phyloP scores from a whole-genome alignment of 129 eudicot genomes.

The Scalesia atractyloides region DNA sequence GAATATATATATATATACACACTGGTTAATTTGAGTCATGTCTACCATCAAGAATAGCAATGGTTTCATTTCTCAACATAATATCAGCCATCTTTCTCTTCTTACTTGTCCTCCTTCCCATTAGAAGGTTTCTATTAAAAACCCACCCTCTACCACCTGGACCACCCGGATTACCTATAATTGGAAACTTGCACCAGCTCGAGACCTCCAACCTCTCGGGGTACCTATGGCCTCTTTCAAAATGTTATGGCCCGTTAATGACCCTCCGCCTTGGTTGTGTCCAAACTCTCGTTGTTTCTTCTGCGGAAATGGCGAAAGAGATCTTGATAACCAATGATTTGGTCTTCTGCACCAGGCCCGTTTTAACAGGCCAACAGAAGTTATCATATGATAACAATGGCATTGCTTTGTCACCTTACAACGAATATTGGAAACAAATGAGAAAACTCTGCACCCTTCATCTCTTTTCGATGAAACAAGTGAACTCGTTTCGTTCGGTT shows the following conservation, averaged over 20 bases:
- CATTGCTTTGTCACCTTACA: slow-evolving; percentile 34
- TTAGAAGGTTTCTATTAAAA: neutral
- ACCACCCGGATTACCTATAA: slow-evolving; percentile 45
- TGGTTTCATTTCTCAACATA: no score
- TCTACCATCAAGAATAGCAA: no score
- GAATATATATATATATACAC: no score
- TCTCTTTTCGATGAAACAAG: slow-evolving; percentile 35
- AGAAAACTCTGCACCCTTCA: slow-evolving; percentile 38
- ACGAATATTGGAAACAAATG: slow-evolving; percentile 40
- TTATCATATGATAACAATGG: slow-evolving; percentile 28
- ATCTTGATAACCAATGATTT: slow-evolving; percentile 42
- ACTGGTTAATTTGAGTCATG: no score
- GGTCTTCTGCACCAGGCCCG: slow-evolving; percentile 30
- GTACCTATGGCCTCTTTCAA: slow-evolving; percentile 35
- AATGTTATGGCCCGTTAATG: slow-evolving; percentile 46
- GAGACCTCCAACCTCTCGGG: slow-evolving; percentile 21
- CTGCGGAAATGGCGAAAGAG: slow-evolving; percentile 39
- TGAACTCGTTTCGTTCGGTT: slow-evolving; percentile 37
- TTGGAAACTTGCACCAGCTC: slow-evolving; percentile 44
- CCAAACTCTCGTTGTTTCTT: slow-evolving; percentile 39
- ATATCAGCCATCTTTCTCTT: no score
- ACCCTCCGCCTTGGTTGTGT: slow-evolving; percentile 32
- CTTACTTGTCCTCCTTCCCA: slow-evolving; percentile 12
- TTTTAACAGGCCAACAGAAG: slow-evolving; percentile 21
- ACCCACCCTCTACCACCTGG: slow-evolving; percentile 36